A percentile compares a stretch with the other conserved stretches of the same genome.
Conservation (phyloP, 768 basidiomycete genomes). For the Serpula lacrymans region DNA sequence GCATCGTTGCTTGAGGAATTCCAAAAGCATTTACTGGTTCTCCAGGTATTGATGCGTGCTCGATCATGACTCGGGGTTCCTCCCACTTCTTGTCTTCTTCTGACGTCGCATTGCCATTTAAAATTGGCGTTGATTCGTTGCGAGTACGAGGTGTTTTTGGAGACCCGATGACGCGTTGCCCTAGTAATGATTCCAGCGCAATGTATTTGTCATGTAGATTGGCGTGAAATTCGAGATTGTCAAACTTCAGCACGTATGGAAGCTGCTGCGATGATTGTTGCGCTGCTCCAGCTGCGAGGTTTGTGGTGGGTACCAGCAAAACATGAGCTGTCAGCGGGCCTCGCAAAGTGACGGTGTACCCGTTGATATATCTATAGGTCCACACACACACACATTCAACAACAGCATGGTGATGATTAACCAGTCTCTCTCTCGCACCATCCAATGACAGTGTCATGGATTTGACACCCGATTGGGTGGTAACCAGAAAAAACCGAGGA, state of each 20-base stretch:
- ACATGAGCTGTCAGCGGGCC: conserved; percentile 74
- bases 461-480: conserved; percentile 79
- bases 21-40: conserved; percentile 89
- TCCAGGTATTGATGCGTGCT: conserved; percentile 64
- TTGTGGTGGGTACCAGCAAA: conserved; percentile 26
- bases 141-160: conserved; percentile 36
- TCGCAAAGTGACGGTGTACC: conserved; percentile 72
- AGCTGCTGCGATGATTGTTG: conserved; percentile 20
- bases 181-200: conserved; percentile 57
- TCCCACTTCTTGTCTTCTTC: conserved; percentile 65
- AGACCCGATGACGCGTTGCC: conserved; percentile 42
- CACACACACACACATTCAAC: conserved; percentile 79
- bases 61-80: conserved; percentile 59
- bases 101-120: conserved; percentile 20
- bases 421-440: conserved; percentile 68
- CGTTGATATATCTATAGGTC: conserved; percentile 80
- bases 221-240: conserved; percentile 72
- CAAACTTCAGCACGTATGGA: conserved; percentile 53
- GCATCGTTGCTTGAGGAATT: conserved; percentile 86
- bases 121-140: conserved; percentile 32
- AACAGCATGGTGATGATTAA: conserved; percentile 42
- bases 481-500: conserved; percentile 82
- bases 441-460: conserved; percentile 80
- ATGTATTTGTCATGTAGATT: conserved; percentile 72
- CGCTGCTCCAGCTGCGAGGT: conserved; percentile 6